These are phyloP conservation scores for Daldinia bambusicola DNA, from an alignment of 495 filamentous ascomycete species.

Conservation along the genomic window DNA sequence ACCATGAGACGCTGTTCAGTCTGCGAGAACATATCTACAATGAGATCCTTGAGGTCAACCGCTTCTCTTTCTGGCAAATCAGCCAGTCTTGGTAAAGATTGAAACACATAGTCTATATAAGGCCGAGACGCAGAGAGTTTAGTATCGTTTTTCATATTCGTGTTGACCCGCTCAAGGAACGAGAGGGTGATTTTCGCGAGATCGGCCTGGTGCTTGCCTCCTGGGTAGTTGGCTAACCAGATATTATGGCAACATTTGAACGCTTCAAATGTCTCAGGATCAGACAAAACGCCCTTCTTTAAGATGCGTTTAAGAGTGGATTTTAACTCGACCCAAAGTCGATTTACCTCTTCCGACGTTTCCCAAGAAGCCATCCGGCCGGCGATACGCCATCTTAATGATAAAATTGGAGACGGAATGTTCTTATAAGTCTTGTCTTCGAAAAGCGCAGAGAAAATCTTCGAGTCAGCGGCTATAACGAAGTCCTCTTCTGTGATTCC, in stretches of 20 bases:
- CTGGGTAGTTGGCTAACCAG: conserved; percentile 53
- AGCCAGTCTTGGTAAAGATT: conserved; percentile 38
- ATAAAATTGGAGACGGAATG: conserved; percentile 33
- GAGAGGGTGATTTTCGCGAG: conserved; percentile 46
- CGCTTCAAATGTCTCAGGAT: conserved; percentile 52
- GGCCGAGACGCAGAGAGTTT: conserved; percentile 25
- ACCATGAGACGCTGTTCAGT: conserved; percentile 18
- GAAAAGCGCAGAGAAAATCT: conserved; percentile 45
- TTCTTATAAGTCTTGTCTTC: conserved; percentile 33
- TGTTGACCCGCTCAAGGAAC: conserved; percentile 50
- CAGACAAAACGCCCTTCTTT: conserved; percentile 43
- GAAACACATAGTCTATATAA: conserved; percentile 44
- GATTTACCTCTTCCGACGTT: conserved; percentile 47
- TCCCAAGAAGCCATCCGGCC: conserved; percentile 50
- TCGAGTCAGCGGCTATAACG: conserved; percentile 51
- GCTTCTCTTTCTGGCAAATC: conserved; percentile 38
- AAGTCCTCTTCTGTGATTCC: conserved; percentile 58
- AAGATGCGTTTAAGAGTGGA: conserved; percentile 48
- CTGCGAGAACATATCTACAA: conserved; percentile 40
- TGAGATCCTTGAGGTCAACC: conserved; percentile 30
- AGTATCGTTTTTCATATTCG: conserved; percentile 19
- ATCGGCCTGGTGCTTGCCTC: conserved; percentile 48
- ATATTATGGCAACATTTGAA: conserved; percentile 54
- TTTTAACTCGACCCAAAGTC: conserved; percentile 52
- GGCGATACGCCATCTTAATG: conserved; percentile 53